Conservation (phyloP, 164 flowering plant species). For the Aristolochia fimbriata region DNA sequence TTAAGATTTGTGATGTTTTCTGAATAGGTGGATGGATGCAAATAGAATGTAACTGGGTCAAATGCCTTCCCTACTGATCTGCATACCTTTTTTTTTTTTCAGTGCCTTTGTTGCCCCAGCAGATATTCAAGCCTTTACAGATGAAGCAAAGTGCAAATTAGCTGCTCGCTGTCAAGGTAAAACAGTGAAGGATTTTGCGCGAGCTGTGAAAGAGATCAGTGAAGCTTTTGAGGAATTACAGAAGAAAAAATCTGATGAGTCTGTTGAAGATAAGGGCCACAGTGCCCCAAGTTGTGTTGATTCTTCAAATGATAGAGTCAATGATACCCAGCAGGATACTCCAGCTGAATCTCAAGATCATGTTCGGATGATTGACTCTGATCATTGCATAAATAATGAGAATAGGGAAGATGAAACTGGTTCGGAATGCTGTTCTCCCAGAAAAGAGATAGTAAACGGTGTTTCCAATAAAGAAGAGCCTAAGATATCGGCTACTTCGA, state of each 20-base stretch:
- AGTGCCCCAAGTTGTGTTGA: constrained; percentile 5
- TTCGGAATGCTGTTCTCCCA: constrained; percentile 26
- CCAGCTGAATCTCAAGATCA: constrained; percentile 10
- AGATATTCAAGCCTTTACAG: constrained; percentile 83
- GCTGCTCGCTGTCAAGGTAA: constrained; percentile 63
- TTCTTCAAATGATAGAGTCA: constrained; percentile 21
- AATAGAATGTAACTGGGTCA: background rate
- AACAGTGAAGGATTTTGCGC: constrained; percentile 54
- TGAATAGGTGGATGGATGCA: no score
- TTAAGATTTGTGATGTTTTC: no score
- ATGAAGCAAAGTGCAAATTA: constrained; percentile 57
- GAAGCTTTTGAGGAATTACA: constrained; percentile 62
- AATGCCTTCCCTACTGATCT: background rate
- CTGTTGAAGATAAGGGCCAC: constrained; percentile 19
- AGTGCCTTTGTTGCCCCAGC: constrained; percentile 92
- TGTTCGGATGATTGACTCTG: constrained; percentile 9
- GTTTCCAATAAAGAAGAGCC: constrained; percentile 6
- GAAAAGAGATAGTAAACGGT: constrained; percentile 16
- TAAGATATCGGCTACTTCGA: constrained; percentile 12
- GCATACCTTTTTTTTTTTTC: constrained; percentile 9
- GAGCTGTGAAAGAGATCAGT: constrained; percentile 87
- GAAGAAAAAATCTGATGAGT: constrained; percentile 22
- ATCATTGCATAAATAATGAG: constrained; percentile 13
- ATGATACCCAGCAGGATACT: constrained; percentile 2
- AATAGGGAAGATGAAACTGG: constrained; percentile 21